Base-by-base conservation (phyloP, 257 asterid species). In the Solanum chaucha region DNA sequence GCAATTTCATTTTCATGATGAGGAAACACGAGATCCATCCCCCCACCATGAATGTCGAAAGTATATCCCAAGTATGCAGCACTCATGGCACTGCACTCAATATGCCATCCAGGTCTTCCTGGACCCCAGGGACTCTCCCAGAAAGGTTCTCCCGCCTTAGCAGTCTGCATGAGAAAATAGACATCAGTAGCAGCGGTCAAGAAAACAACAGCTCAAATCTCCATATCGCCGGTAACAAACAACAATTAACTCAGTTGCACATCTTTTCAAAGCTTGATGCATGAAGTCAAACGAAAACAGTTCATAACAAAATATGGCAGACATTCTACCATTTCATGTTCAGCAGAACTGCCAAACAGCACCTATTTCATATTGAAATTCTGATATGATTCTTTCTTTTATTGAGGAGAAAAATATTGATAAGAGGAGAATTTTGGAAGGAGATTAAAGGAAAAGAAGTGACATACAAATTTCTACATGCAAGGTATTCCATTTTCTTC, bases 41-140 rank as follows among this genome's bases (percentile, higher is more conserved):
- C 99, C 73, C 99, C 99, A 77, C 99, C 99, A 86, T 97, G 99
- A 83, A 97, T 95, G 93, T 97, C 99, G 46, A 97, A 97, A 83
- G 99, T 89, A 89, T 92, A 88, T 71, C 99, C 94, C 82, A 97
- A 93, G 90, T 95, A 94, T 77, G 98, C 91, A 89, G 98, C 98
- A 89, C 99, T 97, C 99, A 95, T 97, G 65, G 99, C 99, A 90
- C 99, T 97, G 92, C 99, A 97, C 88, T 97, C 99, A 28, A 97
- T 97, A 92, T 97, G 99, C 99, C 99, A 97, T 89, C 99, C 99
- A 86, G 99, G 99, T 91, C 98, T 95, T 89, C 99, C 99, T 88
- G 96, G 98, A 87, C 99, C 99, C 99, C 99, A 97, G 6, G 99
- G 99, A 91, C 99, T 97, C 89, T 93, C 96, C 99, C 99, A 97